Conservation (phyloP, 1,139 yeast genomes). For the Saccharomycopsis crataegensis region DNA sequence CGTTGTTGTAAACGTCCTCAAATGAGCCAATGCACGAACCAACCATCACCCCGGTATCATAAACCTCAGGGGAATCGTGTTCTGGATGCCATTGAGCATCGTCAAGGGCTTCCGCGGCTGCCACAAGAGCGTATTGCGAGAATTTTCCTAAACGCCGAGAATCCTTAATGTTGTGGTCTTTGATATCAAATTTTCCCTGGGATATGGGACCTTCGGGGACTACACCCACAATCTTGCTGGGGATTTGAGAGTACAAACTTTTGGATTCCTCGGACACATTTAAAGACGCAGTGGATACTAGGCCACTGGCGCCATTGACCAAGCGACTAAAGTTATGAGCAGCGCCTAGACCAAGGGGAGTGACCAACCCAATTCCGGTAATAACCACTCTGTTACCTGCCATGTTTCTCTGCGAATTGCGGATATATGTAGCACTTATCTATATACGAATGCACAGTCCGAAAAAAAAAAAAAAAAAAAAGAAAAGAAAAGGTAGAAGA, state of each 20-base stretch:
- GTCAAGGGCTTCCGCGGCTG: conserved; percentile 67
- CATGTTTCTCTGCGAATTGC: neutral
- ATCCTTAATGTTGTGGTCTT: conserved; percentile 26
- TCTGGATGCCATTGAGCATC: conserved; percentile 53
- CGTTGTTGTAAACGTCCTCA: conserved; percentile 60
- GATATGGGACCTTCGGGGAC: conserved; percentile 49
- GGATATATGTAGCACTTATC: no score
- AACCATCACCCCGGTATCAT: conserved; percentile 63
- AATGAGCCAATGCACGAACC: conserved; percentile 95
- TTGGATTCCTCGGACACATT: conserved; percentile 40
- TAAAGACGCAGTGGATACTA: conserved; percentile 43
- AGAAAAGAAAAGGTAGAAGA: no score
- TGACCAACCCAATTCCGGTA: conserved; percentile 81
- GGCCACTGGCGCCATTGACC: conserved; percentile 45
- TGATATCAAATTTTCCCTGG: conserved; percentile 47
- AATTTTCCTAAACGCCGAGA: conserved; percentile 59
- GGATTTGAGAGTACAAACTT: conserved; percentile 46
- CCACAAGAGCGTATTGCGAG: conserved; percentile 72
- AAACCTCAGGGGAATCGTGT: conserved; percentile 22
- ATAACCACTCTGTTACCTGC: conserved; percentile 58
- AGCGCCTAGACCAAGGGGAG: conserved; percentile 79
- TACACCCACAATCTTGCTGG: conserved; percentile 69
- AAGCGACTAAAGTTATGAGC: conserved; percentile 45
- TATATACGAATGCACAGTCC: no score
- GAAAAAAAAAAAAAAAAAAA: no score